These are phyloP conservation scores for Leishmania guyanensis DNA, from an alignment of 208 protist genomes.

Conservation along the genomic window DNA sequence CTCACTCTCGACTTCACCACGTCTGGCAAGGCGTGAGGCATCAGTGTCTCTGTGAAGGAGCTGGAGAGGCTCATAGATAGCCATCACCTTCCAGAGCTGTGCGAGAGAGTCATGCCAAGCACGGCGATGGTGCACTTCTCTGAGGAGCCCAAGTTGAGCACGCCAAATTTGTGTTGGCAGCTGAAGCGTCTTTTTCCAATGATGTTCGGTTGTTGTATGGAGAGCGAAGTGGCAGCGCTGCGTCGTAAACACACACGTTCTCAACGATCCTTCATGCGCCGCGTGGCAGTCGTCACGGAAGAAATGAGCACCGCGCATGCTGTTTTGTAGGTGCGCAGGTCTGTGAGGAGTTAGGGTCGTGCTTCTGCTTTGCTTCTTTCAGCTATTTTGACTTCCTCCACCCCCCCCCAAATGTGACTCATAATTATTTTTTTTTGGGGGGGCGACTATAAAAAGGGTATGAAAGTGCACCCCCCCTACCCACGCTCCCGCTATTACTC, in stretches of 20 bases:
- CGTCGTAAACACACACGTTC: background rate
- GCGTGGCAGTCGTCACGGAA: background rate
- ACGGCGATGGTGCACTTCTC: slow-evolving; percentile 3
- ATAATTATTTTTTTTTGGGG: background rate
- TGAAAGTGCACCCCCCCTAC: background rate
- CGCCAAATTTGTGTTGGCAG: no score
- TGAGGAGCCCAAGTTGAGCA: slow-evolving; percentile 12
- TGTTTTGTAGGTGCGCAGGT: background rate
- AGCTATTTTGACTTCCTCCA: background rate
- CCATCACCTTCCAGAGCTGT: slow-evolving; percentile 36
- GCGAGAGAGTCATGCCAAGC: slow-evolving; percentile 17
- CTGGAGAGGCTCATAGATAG: slow-evolving; percentile 33
- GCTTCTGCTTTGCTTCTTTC: background rate
- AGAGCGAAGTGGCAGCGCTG: background rate
- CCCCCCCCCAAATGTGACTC: background rate
- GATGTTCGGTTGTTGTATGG: background rate
- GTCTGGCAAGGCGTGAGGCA: slow-evolving; percentile 39
- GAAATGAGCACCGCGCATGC: background rate
- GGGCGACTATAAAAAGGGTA: background rate
- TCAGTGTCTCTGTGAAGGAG: slow-evolving; percentile 37
- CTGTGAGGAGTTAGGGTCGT: background rate
- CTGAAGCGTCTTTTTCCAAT: background rate
- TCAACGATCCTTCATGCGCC: no score
- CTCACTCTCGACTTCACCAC: slow-evolving; percentile 47
- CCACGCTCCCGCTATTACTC: background rate